A percentile compares a stretch with the other conserved stretches of the same genome.
phyloP scores from a whole-genome alignment of 345 rosid genomes.

The Heritiera littoralis region DNA sequence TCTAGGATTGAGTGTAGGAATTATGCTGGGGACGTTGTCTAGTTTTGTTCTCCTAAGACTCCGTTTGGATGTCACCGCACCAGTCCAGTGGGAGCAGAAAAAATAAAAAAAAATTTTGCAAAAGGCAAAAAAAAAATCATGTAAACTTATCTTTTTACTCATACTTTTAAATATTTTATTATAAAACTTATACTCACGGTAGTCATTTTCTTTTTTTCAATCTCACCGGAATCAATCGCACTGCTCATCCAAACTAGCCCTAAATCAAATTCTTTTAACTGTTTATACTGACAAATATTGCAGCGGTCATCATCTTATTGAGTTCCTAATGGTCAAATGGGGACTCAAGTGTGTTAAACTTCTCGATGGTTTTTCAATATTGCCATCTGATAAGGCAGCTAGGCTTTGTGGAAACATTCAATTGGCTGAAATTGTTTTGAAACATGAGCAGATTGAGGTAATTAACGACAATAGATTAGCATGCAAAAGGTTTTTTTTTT shows the following conservation, averaged over 20 bases:
- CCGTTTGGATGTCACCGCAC: too few relatives aligned
- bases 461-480: conserved; percentile 12
- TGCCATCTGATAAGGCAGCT: conserved; percentile 72
- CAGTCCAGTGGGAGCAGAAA: too few relatives aligned
- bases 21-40: neutral
- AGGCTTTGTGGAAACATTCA: conserved; percentile 70
- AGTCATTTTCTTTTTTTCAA: too few relatives aligned
- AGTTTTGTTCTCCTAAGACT: neutral
- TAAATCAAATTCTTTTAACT: neutral
- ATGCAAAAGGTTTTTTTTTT: neutral
- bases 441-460: conserved; percentile 31
- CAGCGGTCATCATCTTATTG: conserved; percentile 93
- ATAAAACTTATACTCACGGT: too few relatives aligned
- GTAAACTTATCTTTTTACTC: too few relatives aligned
- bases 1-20: neutral
- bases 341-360: conserved; percentile 75
- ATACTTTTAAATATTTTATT: too few relatives aligned
- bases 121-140: too few relatives aligned
- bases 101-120: too few relatives aligned
- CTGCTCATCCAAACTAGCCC: too few relatives aligned
- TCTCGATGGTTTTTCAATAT: conserved; percentile 73
- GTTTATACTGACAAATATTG: conserved; percentile 13
- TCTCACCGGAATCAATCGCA: too few relatives aligned
- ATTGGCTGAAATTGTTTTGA: conserved; percentile 63
- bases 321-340: conserved; percentile 90